Evolutionary conservation across 2,329 filamentous ascomycete genomes (phyloP).

Genomic region (Colletotrichum sp.): DNA sequence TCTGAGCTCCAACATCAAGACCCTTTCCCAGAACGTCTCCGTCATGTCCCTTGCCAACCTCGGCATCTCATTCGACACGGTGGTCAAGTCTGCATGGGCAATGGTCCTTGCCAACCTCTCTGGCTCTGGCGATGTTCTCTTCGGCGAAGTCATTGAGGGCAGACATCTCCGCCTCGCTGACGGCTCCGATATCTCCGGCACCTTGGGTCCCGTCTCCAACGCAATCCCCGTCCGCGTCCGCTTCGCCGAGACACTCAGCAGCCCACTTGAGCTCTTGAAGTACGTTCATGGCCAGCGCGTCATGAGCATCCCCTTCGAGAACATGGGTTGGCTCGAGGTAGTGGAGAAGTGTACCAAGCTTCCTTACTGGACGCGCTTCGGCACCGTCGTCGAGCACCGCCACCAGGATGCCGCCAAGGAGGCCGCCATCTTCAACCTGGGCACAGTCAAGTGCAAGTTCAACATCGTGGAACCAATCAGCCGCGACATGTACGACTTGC

Average conservation of each 20-base stretch:
- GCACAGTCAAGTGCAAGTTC: constrained; percentile 49
- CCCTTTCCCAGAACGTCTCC: constrained; percentile 42
- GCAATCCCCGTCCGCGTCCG: constrained; percentile 53
- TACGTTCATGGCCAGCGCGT: constrained; percentile 54
- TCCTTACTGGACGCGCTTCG: constrained; percentile 58
- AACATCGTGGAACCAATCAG: constrained; percentile 42
- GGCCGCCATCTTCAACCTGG: constrained; percentile 46
- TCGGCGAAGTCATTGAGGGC: constrained; percentile 58
- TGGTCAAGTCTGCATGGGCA: constrained; percentile 64
- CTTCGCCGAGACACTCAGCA: constrained; percentile 46
- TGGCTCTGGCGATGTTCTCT: constrained; percentile 55
- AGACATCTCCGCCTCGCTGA: constrained; percentile 46
- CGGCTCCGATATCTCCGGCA: constrained; percentile 60
- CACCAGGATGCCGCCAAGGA: constrained; percentile 44
- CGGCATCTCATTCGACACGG: constrained; percentile 53
- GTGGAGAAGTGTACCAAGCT: constrained; percentile 59
- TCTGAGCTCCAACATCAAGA: constrained; percentile 42
- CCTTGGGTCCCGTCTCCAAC: constrained; percentile 53
- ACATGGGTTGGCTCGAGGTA: constrained; percentile 55
- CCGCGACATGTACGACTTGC: constrained; percentile 49
- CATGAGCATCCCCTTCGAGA: constrained; percentile 52
- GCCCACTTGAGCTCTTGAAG: constrained; percentile 54
- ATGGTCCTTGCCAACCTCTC: constrained; percentile 57
- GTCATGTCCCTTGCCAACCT: constrained; percentile 46
- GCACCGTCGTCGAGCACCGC: constrained; percentile 59